phyloP scores from a whole-genome alignment of 2,329 filamentous ascomycete genomes.

The Colletotrichum truncatum region DNA sequence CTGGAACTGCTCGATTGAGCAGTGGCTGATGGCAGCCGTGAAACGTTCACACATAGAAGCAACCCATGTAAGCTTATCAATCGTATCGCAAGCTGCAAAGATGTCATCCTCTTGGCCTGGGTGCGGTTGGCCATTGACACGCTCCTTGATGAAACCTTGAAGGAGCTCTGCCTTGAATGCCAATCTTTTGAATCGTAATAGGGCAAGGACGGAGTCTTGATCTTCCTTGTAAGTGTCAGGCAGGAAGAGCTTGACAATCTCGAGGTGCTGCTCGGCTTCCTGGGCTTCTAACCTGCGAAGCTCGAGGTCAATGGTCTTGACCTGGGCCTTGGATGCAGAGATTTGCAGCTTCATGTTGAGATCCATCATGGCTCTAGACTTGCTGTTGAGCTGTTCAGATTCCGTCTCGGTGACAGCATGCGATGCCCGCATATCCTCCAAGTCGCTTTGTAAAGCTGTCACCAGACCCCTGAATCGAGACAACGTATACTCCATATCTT shows the following conservation, averaged over 20 bases:
- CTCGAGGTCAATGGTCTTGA: conserved; percentile 94
- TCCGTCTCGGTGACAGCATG: conserved; percentile 93
- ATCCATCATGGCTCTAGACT: conserved; percentile 95
- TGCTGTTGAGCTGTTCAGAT: conserved; percentile 87
- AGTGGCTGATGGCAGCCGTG: conserved; percentile 80
- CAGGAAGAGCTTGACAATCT: conserved; percentile 88
- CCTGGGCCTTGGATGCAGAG: conserved; percentile 89
- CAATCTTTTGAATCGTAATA: conserved; percentile 88
- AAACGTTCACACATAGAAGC: conserved; percentile 86
- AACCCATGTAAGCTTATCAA: conserved; percentile 89
- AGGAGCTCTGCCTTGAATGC: conserved; percentile 88
- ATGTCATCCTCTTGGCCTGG: conserved; percentile 79
- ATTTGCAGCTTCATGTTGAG: conserved; percentile 93
- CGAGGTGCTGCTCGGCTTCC: conserved; percentile 87
- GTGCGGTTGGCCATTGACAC: conserved; percentile 71
- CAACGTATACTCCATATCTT: conserved; percentile 91
- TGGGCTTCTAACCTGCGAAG: conserved; percentile 86
- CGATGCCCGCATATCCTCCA: conserved; percentile 92
- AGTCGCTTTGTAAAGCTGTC: conserved; percentile 81
- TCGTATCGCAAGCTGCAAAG: conserved; percentile 81
- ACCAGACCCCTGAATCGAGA: conserved; percentile 91
- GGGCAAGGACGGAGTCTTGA: conserved; percentile 85
- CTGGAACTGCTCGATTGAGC: conserved; percentile 80
- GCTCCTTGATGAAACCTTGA: conserved; percentile 81
- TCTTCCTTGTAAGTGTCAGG: conserved; percentile 85